phyloP scores from a whole-genome alignment of 768 basidiomycete genomes.

The Chalciporus piperatus region DNA sequence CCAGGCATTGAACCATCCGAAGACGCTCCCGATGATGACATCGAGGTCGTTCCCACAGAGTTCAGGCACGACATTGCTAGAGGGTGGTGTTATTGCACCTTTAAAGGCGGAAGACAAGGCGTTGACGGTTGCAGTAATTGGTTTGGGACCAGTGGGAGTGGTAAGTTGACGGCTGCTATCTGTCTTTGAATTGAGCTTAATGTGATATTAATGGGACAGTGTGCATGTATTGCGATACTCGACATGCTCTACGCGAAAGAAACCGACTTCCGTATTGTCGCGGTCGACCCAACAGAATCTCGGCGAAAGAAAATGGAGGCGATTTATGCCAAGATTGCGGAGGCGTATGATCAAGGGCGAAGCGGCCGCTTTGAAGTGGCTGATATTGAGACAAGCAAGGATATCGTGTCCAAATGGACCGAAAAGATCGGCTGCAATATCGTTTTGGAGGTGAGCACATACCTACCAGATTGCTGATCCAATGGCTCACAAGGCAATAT shows the following conservation, averaged over 20 bases:
- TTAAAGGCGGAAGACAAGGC: slow-evolving; percentile 46
- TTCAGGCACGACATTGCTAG: slow-evolving; percentile 8
- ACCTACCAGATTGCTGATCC: neutral
- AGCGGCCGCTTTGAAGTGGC: slow-evolving; percentile 49
- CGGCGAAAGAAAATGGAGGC: slow-evolving; percentile 59
- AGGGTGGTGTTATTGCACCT: slow-evolving; percentile 11
- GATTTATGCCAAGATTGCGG: slow-evolving; percentile 52
- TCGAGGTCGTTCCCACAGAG: slow-evolving; percentile 56
- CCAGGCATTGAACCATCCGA: slow-evolving; percentile 72
- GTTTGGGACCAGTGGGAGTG: slow-evolving; percentile 77
- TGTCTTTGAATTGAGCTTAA: no score
- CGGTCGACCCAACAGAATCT: slow-evolving; percentile 57
- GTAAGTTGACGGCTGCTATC: slow-evolving; percentile 28
- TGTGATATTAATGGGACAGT: slow-evolving; percentile 33
- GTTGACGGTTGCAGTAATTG: slow-evolving; percentile 65
- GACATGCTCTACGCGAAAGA: slow-evolving; percentile 51
- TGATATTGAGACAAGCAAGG: slow-evolving; percentile 51
- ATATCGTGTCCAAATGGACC: slow-evolving; percentile 50
- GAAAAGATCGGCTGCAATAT: slow-evolving; percentile 57
- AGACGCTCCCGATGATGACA: slow-evolving; percentile 57
- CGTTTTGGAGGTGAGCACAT: slow-evolving; percentile 57
- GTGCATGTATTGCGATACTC: slow-evolving; percentile 60
- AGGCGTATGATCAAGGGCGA: slow-evolving; percentile 28
- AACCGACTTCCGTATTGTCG: slow-evolving; percentile 54
- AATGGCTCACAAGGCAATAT: neutral